These are phyloP conservation scores for Aethionema arabicum DNA, from an alignment of 345 rosid species.

Conservation along the genomic window DNA sequence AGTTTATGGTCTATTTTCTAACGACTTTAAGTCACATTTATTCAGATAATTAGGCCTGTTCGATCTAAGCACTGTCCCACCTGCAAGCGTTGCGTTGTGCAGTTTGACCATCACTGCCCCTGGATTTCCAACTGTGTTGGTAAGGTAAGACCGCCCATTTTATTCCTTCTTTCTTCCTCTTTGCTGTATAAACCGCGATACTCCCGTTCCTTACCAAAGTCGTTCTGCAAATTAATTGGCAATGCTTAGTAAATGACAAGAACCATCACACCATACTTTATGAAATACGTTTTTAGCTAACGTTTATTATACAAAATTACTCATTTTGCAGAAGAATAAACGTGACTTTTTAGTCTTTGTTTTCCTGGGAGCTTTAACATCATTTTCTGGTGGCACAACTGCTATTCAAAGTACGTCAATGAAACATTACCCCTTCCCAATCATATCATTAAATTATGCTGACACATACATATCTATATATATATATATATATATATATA, in stretches of 20 bases:
- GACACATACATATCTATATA: too few relatives aligned
- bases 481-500: too few relatives aligned
- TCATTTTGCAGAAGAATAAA: constrained; percentile 70
- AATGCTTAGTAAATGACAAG: neutral
- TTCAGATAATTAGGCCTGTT: constrained; percentile 89
- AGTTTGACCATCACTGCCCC: constrained; percentile 98
- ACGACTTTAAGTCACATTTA: too few relatives aligned
- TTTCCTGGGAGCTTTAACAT: constrained; percentile 62
- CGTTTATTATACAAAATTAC: neutral
- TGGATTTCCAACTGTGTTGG: constrained; percentile 99
- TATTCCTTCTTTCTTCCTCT: neutral
- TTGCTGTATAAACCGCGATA: neutral
- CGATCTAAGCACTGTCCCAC: constrained; percentile 93
- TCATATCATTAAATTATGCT: neutral
- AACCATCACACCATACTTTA: neutral
- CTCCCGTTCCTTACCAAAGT: neutral
- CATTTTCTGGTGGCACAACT: constrained; percentile 49
- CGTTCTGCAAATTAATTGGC: neutral
- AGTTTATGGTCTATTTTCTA: neutral
- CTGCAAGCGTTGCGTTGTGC: constrained; percentile 88
- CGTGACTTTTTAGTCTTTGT: constrained; percentile 80
- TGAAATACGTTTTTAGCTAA: neutral
- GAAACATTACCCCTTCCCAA: neutral
- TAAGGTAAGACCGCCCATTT: constrained; percentile 49
- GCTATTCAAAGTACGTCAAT: constrained; percentile 75